These are phyloP conservation scores for Yamadazyma diospyri DNA, from an alignment of 1,139 yeast genomes.

Conservation along the genomic window DNA sequence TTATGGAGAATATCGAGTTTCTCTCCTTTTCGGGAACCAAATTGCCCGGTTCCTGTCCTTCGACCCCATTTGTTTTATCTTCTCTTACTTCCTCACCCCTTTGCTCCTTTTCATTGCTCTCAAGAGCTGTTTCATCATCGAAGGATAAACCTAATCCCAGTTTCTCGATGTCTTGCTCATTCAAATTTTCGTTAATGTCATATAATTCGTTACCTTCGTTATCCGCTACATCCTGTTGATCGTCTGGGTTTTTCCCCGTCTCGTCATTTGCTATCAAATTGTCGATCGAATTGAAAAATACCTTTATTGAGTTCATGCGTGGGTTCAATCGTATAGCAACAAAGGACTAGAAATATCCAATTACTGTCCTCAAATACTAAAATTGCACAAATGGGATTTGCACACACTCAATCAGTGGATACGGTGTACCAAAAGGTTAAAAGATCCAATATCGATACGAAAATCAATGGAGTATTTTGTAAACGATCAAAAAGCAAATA, in stretches of 20 bases:
- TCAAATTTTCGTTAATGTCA: neutral
- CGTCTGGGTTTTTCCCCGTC: neutral
- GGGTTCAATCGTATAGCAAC: neutral
- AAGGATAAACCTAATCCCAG: constrained; percentile 2
- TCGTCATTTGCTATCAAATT: constrained; percentile 22
- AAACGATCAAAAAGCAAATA: too few species aligned
- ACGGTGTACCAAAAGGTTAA: too few species aligned
- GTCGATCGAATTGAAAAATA: constrained; percentile 36
- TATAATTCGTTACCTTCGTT: neutral
- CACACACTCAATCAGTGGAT: too few species aligned
- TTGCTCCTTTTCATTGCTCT: neutral
- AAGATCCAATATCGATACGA: too few species aligned
- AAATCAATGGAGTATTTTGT: too few species aligned
- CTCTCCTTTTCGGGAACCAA: neutral
- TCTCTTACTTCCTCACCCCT: too few species aligned
- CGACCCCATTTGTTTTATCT: too few species aligned
- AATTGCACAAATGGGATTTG: too few species aligned
- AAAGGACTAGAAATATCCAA: too few species aligned
- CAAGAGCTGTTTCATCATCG: neutral
- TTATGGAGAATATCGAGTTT: neutral
- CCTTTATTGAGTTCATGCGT: constrained; percentile 37
- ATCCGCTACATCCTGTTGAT: neutral
- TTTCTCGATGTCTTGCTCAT: too few species aligned
- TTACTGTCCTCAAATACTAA: too few species aligned
- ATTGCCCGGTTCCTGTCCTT: too few species aligned